Conservation (phyloP, 306 rosid genomes). For the Quercus agrifolia region DNA sequence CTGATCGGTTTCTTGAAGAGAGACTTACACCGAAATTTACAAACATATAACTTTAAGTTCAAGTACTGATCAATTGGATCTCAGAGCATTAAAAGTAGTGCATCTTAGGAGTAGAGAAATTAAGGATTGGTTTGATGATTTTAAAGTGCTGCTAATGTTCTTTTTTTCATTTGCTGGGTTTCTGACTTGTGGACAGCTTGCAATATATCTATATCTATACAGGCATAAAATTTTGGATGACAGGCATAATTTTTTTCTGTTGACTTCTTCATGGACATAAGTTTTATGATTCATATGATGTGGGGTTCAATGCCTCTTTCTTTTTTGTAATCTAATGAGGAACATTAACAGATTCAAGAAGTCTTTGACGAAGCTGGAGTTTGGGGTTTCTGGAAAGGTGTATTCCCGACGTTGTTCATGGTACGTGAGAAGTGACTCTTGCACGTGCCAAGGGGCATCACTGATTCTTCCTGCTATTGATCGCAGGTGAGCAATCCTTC, state of each 20-base stretch:
- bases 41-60: background rate
- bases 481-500: slow-evolving; percentile 96
- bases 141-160: background rate
- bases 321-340: background rate
- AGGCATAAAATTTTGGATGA: background rate
- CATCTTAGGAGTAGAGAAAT: background rate
- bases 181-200: background rate
- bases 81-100: background rate
- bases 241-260: background rate
- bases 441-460: slow-evolving; percentile 15
- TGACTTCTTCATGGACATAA: background rate
- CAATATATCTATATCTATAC: background rate
- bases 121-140: background rate
- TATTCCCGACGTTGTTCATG: slow-evolving; percentile 86
- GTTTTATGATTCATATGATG: background rate
- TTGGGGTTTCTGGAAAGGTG: slow-evolving; percentile 92
- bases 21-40: background rate
- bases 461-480: slow-evolving; percentile 39
- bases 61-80: background rate
- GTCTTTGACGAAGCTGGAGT: slow-evolving; percentile 78
- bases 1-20: background rate
- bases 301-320: background rate
- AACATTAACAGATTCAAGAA: slow-evolving; percentile 65
- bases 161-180: background rate
- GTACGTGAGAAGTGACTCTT: slow-evolving; percentile 52